Evolutionary conservation across 768 basidiomycete species (phyloP), one percentile per base, ranked within the genome.

Genomic region (Infundibulicybe gibba): DNA sequence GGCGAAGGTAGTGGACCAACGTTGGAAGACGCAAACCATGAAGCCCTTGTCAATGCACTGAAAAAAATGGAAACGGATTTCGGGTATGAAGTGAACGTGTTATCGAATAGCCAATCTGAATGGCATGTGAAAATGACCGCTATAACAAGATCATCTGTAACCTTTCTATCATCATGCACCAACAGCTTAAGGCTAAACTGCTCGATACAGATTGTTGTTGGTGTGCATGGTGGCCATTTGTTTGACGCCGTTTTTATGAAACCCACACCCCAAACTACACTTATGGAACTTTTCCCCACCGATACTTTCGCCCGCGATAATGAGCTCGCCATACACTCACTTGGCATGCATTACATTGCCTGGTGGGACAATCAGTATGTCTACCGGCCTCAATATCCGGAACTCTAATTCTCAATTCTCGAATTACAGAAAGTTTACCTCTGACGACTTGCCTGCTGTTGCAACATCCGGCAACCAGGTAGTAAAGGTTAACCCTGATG

Each of bases 211-310:
- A 64, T 87, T 47, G 63, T 87, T 25, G 52, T 88, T 32, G 81
- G 85, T 33, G 75, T 80, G 14, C 69, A 81, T 54, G 79, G 85
- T 3, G 58, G 68, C 43, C 77, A 83, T 51, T 73, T 90, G 21
- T 70, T 86, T 52, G 87, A 91, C 58, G 63, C 79, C 45, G 62
- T 86, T 13, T 90, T 83, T 67, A 81, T 91, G 78, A 78, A 76
- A 48, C 77, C 76, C 4, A 76, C 79, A 19, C 55, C 71, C 13
- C 69, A 75, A 19, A 72, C 86, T 16, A 81, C 83, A 3, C 69
- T 91, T 32, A 79, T 91, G 68, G 90, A 94, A 64, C 72, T 92
- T 56, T 90, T 87, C 65, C 85, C 81, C 15, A 67, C 74, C 2
- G 77, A 76, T n/a, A 74, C 74, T 15, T 90, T 87, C 61, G 70